A percentile compares a stretch with the other conserved stretches of the same genome.
phyloP scores from a whole-genome alignment of 371 early-diverging fungal species.

The Lichtheimia hyalospora region DNA sequence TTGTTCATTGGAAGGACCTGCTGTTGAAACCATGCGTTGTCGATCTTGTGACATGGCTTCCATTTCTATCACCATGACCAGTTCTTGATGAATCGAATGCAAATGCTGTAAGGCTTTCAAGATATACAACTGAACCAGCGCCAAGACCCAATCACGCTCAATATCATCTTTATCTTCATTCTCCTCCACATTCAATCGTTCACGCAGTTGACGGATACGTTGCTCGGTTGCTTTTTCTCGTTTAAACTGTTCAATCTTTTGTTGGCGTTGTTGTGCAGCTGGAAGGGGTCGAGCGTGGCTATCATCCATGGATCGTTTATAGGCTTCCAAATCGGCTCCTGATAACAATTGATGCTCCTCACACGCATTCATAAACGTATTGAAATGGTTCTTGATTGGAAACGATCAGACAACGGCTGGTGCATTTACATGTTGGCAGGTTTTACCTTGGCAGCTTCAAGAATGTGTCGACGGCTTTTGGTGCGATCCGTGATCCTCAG shows the following conservation, averaged over 20 bases:
- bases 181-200: conserved; percentile 19
- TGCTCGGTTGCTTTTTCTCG: conserved; percentile 66
- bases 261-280: conserved; percentile 55
- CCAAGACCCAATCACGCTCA: conserved; percentile 64
- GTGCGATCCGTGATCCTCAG: conserved; percentile 47
- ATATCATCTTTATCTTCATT: conserved; percentile 62
- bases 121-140: conserved; percentile 60
- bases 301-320: conserved; percentile 20
- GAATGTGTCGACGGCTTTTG: conserved; percentile 41
- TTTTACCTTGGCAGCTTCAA: conserved; percentile 55
- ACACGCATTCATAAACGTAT: conserved; percentile 46
- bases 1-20: conserved; percentile 21
- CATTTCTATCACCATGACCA: conserved; percentile 70
- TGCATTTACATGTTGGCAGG: background rate
- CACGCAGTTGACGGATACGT: conserved; percentile 51
- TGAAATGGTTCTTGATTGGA: conserved; percentile 2
- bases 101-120: conserved; percentile 66
- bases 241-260: conserved; percentile 79
- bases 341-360: conserved; percentile 63
- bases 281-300: background rate
- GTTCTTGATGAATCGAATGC: conserved; percentile 69
- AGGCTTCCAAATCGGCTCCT: conserved; percentile 40
- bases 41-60: conserved; percentile 35
- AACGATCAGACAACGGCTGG: background rate
- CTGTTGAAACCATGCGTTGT: conserved; percentile 23